Evolutionary conservation across 1,284 basidiomycete species (phyloP).

Genomic region (Leccinum fuscescens): DNA sequence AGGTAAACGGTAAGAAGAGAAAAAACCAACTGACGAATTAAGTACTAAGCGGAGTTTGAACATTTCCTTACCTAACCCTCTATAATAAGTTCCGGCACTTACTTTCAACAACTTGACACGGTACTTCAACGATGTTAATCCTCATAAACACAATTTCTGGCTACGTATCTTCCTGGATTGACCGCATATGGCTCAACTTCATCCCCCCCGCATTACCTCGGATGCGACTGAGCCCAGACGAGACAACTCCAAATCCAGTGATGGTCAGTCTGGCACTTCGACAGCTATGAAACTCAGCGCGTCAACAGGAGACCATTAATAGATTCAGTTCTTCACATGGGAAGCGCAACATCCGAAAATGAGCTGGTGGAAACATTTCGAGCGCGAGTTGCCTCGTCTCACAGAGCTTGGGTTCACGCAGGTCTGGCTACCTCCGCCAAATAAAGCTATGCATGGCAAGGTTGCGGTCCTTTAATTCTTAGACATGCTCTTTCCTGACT

Average conservation of each 20-base stretch:
- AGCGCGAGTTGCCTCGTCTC: conserved; percentile 66
- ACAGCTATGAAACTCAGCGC: background rate
- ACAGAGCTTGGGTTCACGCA: conserved; percentile 82
- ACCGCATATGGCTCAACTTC: conserved; percentile 24
- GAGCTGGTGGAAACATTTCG: conserved; percentile 87
- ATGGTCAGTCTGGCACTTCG: conserved; percentile 49
- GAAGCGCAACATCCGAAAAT: conserved; percentile 52
- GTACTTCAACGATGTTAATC: background rate
- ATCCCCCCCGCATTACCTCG: conserved; percentile 44
- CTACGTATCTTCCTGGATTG: conserved; percentile 19
- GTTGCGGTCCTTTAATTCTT: conserved; percentile 36
- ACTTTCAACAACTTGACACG: too few species aligned
- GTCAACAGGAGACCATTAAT: background rate
- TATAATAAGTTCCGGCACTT: background rate
- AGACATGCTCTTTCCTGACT: conserved; percentile 6
- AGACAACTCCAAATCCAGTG: conserved; percentile 49
- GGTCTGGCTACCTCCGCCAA: conserved; percentile 76
- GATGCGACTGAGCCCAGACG: conserved; percentile 58
- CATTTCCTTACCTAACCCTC: background rate
- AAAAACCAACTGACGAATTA: conserved; percentile 5
- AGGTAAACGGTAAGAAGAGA: conserved; percentile 32
- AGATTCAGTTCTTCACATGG: conserved; percentile 88
- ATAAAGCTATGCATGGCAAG: conserved; percentile 61
- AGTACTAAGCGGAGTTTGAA: conserved; percentile 28
- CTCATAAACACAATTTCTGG: conserved; percentile 1